Percentiles rank a stretch among this genome's conserved stretches.
phyloP scores from a whole-genome alignment of 2,329 filamentous ascomycete genomes.

The Fusarium domesticum region DNA sequence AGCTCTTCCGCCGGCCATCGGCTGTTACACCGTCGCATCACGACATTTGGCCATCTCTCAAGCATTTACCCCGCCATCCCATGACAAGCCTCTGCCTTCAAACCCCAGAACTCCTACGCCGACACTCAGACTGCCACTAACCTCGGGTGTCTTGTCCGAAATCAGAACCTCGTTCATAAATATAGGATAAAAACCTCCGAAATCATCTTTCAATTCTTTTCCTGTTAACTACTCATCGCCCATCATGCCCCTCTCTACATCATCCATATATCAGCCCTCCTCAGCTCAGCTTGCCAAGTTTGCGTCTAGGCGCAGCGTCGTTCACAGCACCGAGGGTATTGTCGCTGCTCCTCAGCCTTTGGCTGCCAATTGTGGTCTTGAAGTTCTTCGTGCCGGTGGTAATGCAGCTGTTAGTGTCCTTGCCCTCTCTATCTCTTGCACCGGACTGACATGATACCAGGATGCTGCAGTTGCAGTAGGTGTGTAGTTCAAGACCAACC shows the following conservation, averaged over 20 bases:
- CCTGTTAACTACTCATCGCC: background rate
- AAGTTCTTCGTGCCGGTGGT: constrained; percentile 80
- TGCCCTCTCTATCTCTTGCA: background rate
- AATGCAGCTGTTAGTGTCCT: constrained; percentile 76
- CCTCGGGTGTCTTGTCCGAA: background rate
- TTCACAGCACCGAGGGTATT: constrained; percentile 90
- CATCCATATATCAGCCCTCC: constrained; percentile 46
- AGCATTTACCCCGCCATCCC: background rate
- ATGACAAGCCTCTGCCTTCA: background rate
- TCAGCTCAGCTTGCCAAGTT: constrained; percentile 59
- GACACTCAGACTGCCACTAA: background rate
- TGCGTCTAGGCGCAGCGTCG: constrained; percentile 80
- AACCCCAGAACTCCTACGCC: background rate
- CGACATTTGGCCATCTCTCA: constrained; percentile 3
- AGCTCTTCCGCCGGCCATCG: background rate
- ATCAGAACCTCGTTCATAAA: background rate
- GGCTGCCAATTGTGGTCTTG: constrained; percentile 82
- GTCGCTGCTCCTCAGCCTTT: constrained; percentile 87
- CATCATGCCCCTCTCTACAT: constrained; percentile 47
- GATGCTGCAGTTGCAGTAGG: constrained; percentile 94
- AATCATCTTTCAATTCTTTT: background rate
- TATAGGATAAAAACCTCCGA: background rate
- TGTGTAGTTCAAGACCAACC: constrained; percentile 40
- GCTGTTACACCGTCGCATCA: background rate
- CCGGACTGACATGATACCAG: constrained; percentile 41